These are phyloP conservation scores for Salix arbutifolia DNA, from an alignment of 345 rosid genomes.

Conservation along the genomic window DNA sequence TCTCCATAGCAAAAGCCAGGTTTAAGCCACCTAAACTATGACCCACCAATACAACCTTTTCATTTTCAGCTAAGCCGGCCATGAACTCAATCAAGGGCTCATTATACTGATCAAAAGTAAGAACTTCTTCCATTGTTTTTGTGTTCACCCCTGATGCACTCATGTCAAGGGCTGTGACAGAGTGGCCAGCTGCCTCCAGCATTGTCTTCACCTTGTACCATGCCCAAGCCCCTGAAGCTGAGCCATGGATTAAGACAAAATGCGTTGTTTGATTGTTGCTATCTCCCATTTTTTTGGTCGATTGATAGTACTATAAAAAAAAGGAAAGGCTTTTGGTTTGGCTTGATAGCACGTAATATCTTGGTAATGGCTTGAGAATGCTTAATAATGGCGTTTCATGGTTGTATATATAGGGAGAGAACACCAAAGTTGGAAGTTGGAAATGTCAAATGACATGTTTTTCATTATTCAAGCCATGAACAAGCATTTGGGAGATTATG, in stretches of 20 bases:
- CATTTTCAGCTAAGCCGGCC: neutral
- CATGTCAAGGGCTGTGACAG: constrained; percentile 17
- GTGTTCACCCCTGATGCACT: constrained; percentile 11
- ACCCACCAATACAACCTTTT: constrained; percentile 11
- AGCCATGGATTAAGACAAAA: constrained; percentile 11
- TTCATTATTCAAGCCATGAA: too few relatives aligned
- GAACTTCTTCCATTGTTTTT: neutral
- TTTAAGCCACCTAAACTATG: constrained; percentile 15
- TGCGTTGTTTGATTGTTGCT: neutral
- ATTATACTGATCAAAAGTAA: neutral
- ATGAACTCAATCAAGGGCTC: constrained; percentile 9
- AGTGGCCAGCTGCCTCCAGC: constrained; percentile 12
- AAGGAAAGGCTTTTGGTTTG: too few relatives aligned
- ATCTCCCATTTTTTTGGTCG: neutral
- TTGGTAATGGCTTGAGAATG: neutral
- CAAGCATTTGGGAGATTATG: too few relatives aligned
- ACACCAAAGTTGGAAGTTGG: neutral
- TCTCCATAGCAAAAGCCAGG: constrained; percentile 6
- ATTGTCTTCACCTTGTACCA: constrained; percentile 17
- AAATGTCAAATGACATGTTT: neutral
- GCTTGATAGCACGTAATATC: too few relatives aligned
- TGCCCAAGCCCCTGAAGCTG: constrained; percentile 19
- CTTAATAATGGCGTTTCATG: neutral
- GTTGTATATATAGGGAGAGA: neutral
- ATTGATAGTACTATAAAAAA: neutral